Percentiles rank a stretch among this genome's conserved stretches.
Conservation (phyloP, 2,329 filamentous ascomycete species). For the Talaromyces sp. region DNA sequence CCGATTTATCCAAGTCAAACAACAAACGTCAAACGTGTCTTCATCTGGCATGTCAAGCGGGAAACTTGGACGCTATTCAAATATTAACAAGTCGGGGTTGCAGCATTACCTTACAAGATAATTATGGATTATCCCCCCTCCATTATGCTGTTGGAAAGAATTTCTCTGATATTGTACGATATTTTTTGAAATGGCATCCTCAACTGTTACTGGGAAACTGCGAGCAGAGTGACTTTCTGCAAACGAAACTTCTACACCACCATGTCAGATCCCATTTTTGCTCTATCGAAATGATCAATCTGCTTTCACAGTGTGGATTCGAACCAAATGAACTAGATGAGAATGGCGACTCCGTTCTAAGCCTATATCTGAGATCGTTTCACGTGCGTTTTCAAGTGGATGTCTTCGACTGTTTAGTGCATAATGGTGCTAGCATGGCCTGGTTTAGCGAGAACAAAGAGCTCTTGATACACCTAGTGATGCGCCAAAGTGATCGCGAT, state of each 20-base stretch:
- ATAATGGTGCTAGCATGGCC: background rate
- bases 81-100: constrained; percentile 12
- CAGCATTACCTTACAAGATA: constrained; percentile 12
- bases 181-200: background rate
- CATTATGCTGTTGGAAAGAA: background rate
- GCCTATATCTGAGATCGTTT: constrained; percentile 14
- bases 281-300: background rate
- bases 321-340: constrained; percentile 11
- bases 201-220: background rate
- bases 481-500: constrained; percentile 12
- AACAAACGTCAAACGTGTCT: constrained; percentile 14
- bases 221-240: background rate
- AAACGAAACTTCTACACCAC: constrained; percentile 1
- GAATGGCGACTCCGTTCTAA: constrained; percentile 12
- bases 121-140: constrained; percentile 11
- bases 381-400: constrained; percentile 11
- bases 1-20: constrained; percentile 12
- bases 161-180: background rate
- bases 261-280: background rate
- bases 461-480: constrained; percentile 14
- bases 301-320: constrained; percentile 13
- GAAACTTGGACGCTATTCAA: constrained; percentile 14
- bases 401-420: background rate
- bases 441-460: constrained; percentile 9
- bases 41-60: constrained; percentile 14